These are phyloP conservation scores for Quercus alba DNA, from an alignment of 306 rosid genomes.

Conservation along the genomic window DNA sequence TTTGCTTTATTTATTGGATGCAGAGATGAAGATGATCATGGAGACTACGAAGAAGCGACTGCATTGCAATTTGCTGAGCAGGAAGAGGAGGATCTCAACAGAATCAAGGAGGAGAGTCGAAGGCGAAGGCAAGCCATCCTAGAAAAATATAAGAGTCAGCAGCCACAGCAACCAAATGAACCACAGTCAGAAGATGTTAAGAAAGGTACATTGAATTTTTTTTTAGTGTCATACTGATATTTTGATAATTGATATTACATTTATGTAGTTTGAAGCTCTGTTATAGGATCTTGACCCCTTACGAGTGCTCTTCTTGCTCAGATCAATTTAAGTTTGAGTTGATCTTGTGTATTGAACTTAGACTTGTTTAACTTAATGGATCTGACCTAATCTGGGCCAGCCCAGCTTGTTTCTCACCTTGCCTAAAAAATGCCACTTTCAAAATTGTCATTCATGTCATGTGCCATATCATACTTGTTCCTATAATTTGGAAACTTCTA, in stretches of 20 bases:
- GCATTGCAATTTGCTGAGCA: conserved; percentile 59
- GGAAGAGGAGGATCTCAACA: conserved; percentile 88
- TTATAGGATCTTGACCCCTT: background rate
- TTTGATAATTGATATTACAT: too few species aligned
- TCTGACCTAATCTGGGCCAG: too few species aligned
- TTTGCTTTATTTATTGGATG: conserved; percentile 19
- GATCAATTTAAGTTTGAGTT: background rate
- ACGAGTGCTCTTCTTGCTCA: background rate
- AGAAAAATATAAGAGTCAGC: conserved; percentile 77
- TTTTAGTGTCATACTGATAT: background rate
- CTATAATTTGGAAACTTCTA: background rate
- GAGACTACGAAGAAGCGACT: conserved; percentile 58
- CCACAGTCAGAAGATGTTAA: conserved; percentile 33
- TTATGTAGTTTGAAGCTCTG: background rate
- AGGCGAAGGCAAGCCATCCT: conserved; percentile 85
- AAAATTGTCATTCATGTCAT: background rate
- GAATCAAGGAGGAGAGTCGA: conserved; percentile 94
- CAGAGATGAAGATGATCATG: conserved; percentile 67
- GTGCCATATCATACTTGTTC: background rate
- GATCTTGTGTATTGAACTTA: background rate
- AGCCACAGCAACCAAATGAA: conserved; percentile 37
- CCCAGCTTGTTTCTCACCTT: too few species aligned
- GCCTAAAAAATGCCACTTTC: background rate
- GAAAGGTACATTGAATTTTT: conserved; percentile 39
- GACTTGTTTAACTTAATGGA: background rate